Evolutionary conservation across 2,329 filamentous ascomycete species (phyloP), one percentile per base, ranked within the genome.

Genomic region (Botrytis porri): DNA sequence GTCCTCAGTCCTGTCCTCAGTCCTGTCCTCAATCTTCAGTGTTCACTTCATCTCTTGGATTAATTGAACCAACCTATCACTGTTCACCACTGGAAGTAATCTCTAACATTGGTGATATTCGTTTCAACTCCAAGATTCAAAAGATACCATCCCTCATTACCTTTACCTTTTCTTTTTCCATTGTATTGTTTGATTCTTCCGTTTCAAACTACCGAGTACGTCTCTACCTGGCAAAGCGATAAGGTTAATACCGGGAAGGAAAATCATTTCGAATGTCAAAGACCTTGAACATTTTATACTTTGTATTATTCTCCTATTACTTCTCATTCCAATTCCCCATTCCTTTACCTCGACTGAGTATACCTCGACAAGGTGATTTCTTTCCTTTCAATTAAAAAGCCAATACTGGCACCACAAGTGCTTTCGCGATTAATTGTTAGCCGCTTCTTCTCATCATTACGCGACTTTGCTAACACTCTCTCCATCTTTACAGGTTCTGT

Each of bases 341-440:
- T 54, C 25, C 51, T 29, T 6, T 54, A 16, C 51, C 51, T 54
- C 25, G 0, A 16, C 48, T 14, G 25, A 61, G 59, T 9, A 39
- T 7, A 16, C 6, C 20, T 12, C 45, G 12, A 12, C 51, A 29
- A 29, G 59, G 59, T 39, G 18, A 39, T 61, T 35, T 39, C 59
- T 37, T 35, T 62, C 60, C 60, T 62, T 62, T 39, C 59, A 39
- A 25, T 39, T 25, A 39, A 61, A 61, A 25, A 39, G 35, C 22
- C 54, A 39, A 39, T 39, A n/a, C 51, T 18, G 35, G 35, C 35
- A 39, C 22, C 22, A 61, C 51, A 16, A 61, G 32, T n/a, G 25
- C 22, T 61, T n/a, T 62, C 37, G 60, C 60, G 60, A 62, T 62
- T 62, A 62, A 39, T 62, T 37, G 32, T 61, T 61, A 61, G 59